phyloP scores from a whole-genome alignment of 305 asterid genomes.

The Fraxinus floribunda region DNA sequence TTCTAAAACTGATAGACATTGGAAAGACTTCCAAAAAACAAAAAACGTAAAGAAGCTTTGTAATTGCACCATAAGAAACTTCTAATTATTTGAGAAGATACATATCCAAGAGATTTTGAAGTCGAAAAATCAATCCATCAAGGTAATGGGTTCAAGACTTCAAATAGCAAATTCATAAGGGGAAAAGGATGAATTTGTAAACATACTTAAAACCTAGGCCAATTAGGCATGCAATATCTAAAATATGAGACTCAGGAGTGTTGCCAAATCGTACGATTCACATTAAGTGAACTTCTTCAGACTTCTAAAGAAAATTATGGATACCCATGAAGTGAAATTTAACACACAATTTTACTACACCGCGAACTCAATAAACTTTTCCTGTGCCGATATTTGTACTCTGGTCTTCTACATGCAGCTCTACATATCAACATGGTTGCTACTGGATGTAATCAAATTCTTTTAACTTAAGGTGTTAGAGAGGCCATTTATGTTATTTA shows the following conservation, averaged over 20 bases:
- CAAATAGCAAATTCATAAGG: not conserved
- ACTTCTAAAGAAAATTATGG: not conserved
- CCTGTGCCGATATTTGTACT: constrained; percentile 1
- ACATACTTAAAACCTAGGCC: not conserved
- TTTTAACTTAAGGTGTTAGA: not conserved
- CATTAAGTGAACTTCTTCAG: not conserved
- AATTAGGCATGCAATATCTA: not conserved
- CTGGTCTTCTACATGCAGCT: not conserved
- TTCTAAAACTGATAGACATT: not conserved
- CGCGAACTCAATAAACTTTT: not conserved
- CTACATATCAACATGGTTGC: constrained; percentile 1
- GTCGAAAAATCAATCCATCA: not conserved
- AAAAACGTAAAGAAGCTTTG: not conserved
- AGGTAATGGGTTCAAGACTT: constrained; percentile 5
- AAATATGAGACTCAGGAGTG: not conserved
- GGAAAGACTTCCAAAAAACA: not conserved
- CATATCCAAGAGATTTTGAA: not conserved
- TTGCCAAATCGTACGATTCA: not conserved
- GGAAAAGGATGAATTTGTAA: not conserved
- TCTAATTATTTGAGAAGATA: not conserved
- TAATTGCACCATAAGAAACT: not conserved
- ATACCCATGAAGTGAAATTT: constrained; percentile 2
- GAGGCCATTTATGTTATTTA: not conserved
- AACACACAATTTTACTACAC: constrained; percentile 8
- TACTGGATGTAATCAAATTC: not conserved